These are phyloP conservation scores for Candida sanyaensis DNA, from an alignment of 1,139 yeast species.

Conservation along the genomic window DNA sequence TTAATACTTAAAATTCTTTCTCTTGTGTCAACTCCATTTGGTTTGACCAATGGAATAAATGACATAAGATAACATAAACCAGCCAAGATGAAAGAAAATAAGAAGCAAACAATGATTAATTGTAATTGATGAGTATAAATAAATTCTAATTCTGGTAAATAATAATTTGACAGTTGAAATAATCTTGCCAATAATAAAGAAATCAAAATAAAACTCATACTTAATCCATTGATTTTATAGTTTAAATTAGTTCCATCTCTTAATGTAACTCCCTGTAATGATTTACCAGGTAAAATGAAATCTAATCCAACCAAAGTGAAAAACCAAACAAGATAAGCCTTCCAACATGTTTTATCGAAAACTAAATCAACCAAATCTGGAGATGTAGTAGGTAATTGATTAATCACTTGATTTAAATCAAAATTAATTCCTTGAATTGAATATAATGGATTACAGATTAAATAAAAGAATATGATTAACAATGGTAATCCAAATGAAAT, in stretches of 20 bases:
- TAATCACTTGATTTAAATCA: conserved; percentile 34
- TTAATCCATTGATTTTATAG: conserved; percentile 82
- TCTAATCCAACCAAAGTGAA: conserved; percentile 63
- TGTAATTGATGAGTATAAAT: conserved; percentile 69
- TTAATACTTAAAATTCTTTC: conserved; percentile 80
- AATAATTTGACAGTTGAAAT: conserved; percentile 39
- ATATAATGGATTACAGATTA: conserved; percentile 59
- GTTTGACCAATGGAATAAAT: conserved; percentile 54
- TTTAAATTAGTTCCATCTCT: conserved; percentile 72
- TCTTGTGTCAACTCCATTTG: conserved; percentile 55
- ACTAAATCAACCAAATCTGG: conserved; percentile 27
- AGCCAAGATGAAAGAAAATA: conserved; percentile 67
- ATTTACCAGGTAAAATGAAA: conserved; percentile 70
- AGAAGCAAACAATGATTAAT: conserved; percentile 61
- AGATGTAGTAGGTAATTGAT: conserved; percentile 27
- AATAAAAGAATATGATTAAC: conserved; percentile 58
- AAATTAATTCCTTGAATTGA: conserved; percentile 49
- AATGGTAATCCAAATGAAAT: conserved; percentile 70
- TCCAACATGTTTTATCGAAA: conserved; percentile 53
- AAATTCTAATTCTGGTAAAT: conserved; percentile 77
- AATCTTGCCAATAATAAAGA: conserved; percentile 53
- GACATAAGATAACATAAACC: conserved; percentile 66
- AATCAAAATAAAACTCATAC: conserved; percentile 51
- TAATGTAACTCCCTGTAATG: conserved; percentile 63
- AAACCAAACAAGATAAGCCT: conserved; percentile 76